Percentiles rank a stretch among this genome's conserved stretches.
These are phyloP conservation scores for Lachnellula cervina DNA, from an alignment of 2,329 filamentous ascomycete genomes.

Conservation along the genomic window DNA sequence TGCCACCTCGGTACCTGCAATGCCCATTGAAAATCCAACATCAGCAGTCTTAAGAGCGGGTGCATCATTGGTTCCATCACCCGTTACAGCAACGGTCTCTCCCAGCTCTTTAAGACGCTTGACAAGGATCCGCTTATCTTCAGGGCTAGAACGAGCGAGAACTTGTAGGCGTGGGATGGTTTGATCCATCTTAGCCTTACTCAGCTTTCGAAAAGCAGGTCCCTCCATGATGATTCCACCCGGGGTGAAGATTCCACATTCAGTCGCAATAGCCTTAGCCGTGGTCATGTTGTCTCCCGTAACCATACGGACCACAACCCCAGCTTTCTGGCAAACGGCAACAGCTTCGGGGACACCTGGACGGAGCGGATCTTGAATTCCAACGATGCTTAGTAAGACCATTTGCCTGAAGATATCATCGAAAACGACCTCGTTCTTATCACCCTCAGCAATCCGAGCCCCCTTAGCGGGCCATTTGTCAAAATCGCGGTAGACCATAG, in stretches of 20 bases:
- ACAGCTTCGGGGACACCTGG: slow-evolving; percentile 65
- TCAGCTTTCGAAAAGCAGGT: slow-evolving; percentile 59
- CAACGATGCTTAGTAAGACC: slow-evolving; percentile 67
- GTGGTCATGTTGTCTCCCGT: slow-evolving; percentile 70
- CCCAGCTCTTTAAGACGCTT: slow-evolving; percentile 59
- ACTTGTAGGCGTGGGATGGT: slow-evolving; percentile 61
- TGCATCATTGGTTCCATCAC: slow-evolving; percentile 63
- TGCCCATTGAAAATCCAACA: slow-evolving; percentile 65
- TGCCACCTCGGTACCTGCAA: slow-evolving; percentile 59
- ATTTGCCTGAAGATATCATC: slow-evolving; percentile 66
- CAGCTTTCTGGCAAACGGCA: slow-evolving; percentile 59
- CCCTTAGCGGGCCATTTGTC: slow-evolving; percentile 60
- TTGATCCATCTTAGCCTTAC: slow-evolving; percentile 52
- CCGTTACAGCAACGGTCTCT: slow-evolving; percentile 62
- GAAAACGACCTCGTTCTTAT: slow-evolving; percentile 57
- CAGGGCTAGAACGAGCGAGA: slow-evolving; percentile 62
- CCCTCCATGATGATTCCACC: slow-evolving; percentile 65
- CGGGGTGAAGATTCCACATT: slow-evolving; percentile 57
- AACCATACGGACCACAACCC: slow-evolving; percentile 69
- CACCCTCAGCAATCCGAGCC: slow-evolving; percentile 53
- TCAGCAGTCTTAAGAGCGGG: slow-evolving; percentile 62
- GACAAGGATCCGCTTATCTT: slow-evolving; percentile 64
- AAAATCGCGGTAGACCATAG: slow-evolving; percentile 69
- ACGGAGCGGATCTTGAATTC: slow-evolving; percentile 70
- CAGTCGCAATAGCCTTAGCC: slow-evolving; percentile 65